Evolutionary conservation across 2,329 filamentous ascomycete species (phyloP).

Genomic region (Gaeumannomyces tritici): DNA sequence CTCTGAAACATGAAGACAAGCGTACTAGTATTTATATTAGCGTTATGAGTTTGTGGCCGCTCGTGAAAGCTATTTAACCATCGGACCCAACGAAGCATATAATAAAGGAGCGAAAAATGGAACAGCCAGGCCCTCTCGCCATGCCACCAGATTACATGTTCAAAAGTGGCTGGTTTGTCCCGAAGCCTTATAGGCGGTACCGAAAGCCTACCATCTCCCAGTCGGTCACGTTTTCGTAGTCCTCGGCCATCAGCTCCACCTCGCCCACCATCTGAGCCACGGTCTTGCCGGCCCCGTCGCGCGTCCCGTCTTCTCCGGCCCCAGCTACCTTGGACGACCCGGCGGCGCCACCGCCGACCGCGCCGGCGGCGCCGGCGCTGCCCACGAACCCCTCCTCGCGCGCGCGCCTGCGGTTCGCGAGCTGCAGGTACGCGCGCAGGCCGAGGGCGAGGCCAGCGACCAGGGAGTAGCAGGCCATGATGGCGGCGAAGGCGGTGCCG

Average conservation of each 20-base stretch:
- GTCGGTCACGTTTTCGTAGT: slow-evolving; percentile 50
- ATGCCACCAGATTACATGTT: too few species aligned
- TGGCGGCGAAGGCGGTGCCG: slow-evolving; percentile 42
- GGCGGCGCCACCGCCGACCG: slow-evolving; percentile 15
- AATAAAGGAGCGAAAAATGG: too few species aligned
- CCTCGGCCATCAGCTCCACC: slow-evolving; percentile 29
- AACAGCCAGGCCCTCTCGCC: too few species aligned
- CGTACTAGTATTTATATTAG: too few species aligned
- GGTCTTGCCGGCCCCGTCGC: slow-evolving; percentile 6
- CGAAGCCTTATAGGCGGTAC: slow-evolving; percentile 35
- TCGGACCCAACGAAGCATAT: too few species aligned
- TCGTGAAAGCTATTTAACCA: too few species aligned
- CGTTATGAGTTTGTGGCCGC: too few species aligned
- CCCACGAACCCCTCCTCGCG: slow-evolving; percentile 33
- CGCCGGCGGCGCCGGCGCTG: slow-evolving; percentile 28
- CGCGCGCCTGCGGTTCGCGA: slow-evolving; percentile 31
- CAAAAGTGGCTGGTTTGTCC: too few species aligned
- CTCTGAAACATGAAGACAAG: too few species aligned
- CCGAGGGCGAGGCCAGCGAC: slow-evolving; percentile 31
- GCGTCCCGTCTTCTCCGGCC: slow-evolving; percentile 15
- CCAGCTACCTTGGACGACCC: slow-evolving; percentile 6
- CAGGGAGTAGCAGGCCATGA: slow-evolving; percentile 46
- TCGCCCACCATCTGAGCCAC: slow-evolving; percentile 21
- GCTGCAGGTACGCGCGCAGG: slow-evolving; percentile 37
- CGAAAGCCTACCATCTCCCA: slow-evolving; percentile 50